Evolutionary conservation across 192 early-diverging fungal species (phyloP).

Genomic region (Backusella sp.): DNA sequence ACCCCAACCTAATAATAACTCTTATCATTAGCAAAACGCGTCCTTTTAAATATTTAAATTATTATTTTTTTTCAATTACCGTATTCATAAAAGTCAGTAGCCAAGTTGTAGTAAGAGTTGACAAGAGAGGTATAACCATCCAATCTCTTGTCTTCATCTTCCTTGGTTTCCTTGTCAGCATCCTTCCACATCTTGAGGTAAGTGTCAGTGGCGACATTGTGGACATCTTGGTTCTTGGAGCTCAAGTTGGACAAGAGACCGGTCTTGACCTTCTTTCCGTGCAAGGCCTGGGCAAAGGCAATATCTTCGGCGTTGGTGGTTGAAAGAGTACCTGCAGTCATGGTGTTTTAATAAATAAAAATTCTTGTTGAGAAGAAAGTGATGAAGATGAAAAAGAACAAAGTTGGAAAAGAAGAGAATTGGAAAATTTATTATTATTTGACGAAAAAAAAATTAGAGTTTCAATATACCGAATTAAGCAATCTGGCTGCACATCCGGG

Average conservation of each 20-base stretch:
- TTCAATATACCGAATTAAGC: not conserved
- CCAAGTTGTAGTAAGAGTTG: slow-evolving; percentile 83
- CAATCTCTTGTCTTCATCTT: slow-evolving; percentile 61
- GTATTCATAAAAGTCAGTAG: slow-evolving; percentile 80
- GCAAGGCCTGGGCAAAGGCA: slow-evolving; percentile 50
- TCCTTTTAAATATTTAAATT: not conserved
- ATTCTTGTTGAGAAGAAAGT: slow-evolving; percentile 15
- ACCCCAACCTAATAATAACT: slow-evolving; percentile 75
- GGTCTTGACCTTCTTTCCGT: slow-evolving; percentile 44
- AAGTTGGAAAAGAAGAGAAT: not conserved
- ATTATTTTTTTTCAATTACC: slow-evolving; percentile 34
- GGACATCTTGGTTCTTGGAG: slow-evolving; percentile 68
- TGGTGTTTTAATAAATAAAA: not conserved
- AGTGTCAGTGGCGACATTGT: slow-evolving; percentile 62
- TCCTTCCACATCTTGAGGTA: slow-evolving; percentile 74
- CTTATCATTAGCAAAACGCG: not conserved
- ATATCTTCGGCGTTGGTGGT: slow-evolving; percentile 47
- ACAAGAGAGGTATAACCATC: slow-evolving; percentile 65
- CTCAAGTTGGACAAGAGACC: slow-evolving; percentile 47
- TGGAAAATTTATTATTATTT: not conserved
- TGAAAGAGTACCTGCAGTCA: slow-evolving; percentile 32
- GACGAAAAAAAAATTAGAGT: slow-evolving; percentile 2
- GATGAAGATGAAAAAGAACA: not conserved
- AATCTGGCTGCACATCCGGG: slow-evolving; percentile 17
- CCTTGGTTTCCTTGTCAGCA: slow-evolving; percentile 45